Conservation (phyloP, 108 stramenopile species). For the Chaetoceros muelleri region DNA sequence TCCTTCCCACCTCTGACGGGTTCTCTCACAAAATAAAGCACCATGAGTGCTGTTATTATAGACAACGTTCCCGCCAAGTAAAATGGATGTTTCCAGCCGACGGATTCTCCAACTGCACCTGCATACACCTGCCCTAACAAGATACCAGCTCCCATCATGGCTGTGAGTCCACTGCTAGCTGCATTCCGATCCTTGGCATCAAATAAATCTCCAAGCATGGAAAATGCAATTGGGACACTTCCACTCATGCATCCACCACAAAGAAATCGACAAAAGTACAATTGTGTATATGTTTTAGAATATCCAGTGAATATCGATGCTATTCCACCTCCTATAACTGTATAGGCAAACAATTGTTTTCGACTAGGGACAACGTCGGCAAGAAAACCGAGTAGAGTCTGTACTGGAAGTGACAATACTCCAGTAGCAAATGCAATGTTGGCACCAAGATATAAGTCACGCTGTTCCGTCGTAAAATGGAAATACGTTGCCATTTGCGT, state of each 20-base stretch:
- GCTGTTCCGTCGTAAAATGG: constrained; percentile 13
- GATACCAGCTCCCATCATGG: constrained; percentile 68
- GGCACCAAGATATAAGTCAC: constrained; percentile 54
- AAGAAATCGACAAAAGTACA: constrained; percentile 36
- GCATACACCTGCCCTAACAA: constrained; percentile 59
- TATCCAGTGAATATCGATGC: constrained; percentile 26
- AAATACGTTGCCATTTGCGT: constrained; percentile 43
- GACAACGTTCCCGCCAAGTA: constrained; percentile 24
- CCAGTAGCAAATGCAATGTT: constrained; percentile 49
- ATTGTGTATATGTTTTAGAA: constrained; percentile 19
- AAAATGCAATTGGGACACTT: constrained; percentile 55
- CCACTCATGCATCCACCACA: constrained; percentile 58
- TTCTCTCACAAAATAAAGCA: constrained; percentile 41
- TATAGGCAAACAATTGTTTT: constrained; percentile 34
- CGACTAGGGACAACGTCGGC: constrained; percentile 34
- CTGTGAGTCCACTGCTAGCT: constrained; percentile 49
- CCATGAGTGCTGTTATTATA: constrained; percentile 21
- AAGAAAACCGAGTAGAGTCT: constrained; percentile 43
- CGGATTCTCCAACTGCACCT: constrained; percentile 26
- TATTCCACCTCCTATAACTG: constrained; percentile 29
- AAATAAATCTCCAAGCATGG: constrained; percentile 61
- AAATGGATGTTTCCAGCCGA: constrained; percentile 54
- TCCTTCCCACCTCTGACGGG: constrained; percentile 63
- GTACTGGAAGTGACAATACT: constrained; percentile 51
- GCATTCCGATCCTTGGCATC: constrained; percentile 51